phyloP scores from a whole-genome alignment of 306 rosid species.

The Begonia fuchsioides region DNA sequence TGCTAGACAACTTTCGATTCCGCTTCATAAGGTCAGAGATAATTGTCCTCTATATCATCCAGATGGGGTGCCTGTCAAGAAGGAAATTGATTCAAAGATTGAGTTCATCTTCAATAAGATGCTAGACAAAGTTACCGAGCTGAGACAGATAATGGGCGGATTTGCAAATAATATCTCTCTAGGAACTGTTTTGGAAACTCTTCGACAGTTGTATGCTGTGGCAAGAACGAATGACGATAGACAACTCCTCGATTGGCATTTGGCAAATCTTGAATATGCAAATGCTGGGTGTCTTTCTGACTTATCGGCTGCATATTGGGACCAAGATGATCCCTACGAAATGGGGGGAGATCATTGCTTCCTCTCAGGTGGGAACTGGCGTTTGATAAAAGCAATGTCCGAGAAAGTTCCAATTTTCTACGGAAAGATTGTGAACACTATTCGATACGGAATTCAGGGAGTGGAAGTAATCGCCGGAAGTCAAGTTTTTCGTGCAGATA shows the following conservation, averaged over 20 bases:
- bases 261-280: conserved; percentile 85
- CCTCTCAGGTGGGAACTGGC: conserved; percentile 83
- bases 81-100: conserved; percentile 40
- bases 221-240: conserved; percentile 48
- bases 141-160: conserved; percentile 81
- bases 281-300: conserved; percentile 96
- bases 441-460: conserved; percentile 55
- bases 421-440: conserved; percentile 41
- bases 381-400: conserved; percentile 67
- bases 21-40: conserved; percentile 86
- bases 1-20: conserved; percentile 85
- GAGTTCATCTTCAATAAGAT: conserved; percentile 64
- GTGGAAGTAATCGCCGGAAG: conserved; percentile 67
- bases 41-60: conserved; percentile 80
- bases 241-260: conserved; percentile 92
- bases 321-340: conserved; percentile 94
- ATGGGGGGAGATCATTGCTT: conserved; percentile 99
- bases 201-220: conserved; percentile 53
- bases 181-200: conserved; percentile 73
- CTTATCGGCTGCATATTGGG: conserved; percentile 88
- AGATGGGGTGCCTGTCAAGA: conserved; percentile 54
- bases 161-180: conserved; percentile 63
- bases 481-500: conserved; percentile 60
- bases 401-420: conserved; percentile 77
- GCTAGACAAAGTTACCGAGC: conserved; percentile 85